Evolutionary conservation across 345 rosid genomes (phyloP).

Genomic region (Boechera retrofracta): DNA sequence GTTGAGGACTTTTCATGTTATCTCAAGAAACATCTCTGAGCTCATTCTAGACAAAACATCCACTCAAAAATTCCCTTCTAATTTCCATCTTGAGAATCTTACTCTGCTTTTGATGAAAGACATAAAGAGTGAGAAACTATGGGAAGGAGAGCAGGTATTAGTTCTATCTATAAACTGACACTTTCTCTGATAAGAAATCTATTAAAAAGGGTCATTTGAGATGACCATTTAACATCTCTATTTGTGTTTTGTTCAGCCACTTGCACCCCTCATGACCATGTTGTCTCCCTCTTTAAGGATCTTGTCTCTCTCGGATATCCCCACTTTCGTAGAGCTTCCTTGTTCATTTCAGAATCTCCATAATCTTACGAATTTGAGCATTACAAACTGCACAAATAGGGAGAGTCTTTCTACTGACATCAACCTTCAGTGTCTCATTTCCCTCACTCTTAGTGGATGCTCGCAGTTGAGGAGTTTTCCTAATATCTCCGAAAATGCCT

Average conservation of each 20-base stretch:
- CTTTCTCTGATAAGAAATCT: no score
- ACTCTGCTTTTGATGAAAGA: no score
- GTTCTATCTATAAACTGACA: no score
- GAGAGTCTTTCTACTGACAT: not conserved
- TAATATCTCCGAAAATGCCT: conserved; percentile 10
- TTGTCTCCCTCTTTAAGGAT: not conserved
- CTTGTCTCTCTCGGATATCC: not conserved
- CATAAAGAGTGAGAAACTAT: no score
- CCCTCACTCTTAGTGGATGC: conserved; percentile 12
- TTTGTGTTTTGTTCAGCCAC: not conserved
- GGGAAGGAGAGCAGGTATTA: no score
- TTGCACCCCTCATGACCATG: not conserved
- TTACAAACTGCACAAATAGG: conserved; percentile 9
- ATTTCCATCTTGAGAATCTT: no score
- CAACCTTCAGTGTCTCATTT: not conserved
- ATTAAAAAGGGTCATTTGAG: no score
- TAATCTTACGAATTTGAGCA: not conserved
- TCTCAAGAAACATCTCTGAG: no score
- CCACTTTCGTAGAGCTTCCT: not conserved
- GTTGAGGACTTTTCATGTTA: no score
- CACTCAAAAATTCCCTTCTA: no score
- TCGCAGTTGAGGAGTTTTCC: conserved; percentile 22
- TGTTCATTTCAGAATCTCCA: not conserved
- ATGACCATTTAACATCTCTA: no score
- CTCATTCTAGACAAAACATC: no score